Evolutionary conservation across 768 basidiomycete species (phyloP).

Genomic region (Floccularia luteovirens): DNA sequence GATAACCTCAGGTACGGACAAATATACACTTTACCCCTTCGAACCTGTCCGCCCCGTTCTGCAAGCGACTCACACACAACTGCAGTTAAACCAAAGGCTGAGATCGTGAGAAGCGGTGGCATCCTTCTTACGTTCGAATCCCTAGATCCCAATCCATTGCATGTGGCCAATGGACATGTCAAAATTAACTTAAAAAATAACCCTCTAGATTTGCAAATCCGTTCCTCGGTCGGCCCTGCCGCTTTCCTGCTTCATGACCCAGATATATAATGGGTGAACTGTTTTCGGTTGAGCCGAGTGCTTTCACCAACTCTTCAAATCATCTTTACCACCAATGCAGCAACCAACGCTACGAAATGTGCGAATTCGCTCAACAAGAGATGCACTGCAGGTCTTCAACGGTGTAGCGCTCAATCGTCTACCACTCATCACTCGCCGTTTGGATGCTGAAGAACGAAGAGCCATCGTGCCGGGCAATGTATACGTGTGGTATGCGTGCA

Average conservation of each 20-base stretch:
- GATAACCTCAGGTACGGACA: slow-evolving; percentile 26
- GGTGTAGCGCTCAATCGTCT: slow-evolving; percentile 63
- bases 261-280: slow-evolving; percentile 7
- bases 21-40: slow-evolving; percentile 17
- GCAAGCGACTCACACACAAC: slow-evolving; percentile 28
- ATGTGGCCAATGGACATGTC: slow-evolving; percentile 49
- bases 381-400: slow-evolving; percentile 77
- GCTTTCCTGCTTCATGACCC: slow-evolving; percentile 6
- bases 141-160: slow-evolving; percentile 28
- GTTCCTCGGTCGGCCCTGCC: slow-evolving; percentile 28
- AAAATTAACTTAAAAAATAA: slow-evolving; percentile 56
- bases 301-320: slow-evolving; percentile 13
- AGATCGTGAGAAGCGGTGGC: slow-evolving; percentile 26
- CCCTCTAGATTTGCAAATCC: slow-evolving; percentile 29
- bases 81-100: slow-evolving; percentile 19
- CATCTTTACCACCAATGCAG: slow-evolving; percentile 42
- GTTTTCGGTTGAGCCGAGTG: slow-evolving; percentile 8
- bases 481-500: slow-evolving; percentile 59
- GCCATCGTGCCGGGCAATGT: slow-evolving; percentile 71
- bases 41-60: slow-evolving; percentile 31
- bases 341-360: slow-evolving; percentile 69
- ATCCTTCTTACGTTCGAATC: slow-evolving; percentile 33
- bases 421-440: slow-evolving; percentile 72
- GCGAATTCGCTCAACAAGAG: slow-evolving; percentile 70
- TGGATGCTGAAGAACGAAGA: slow-evolving; percentile 77